phyloP scores from a whole-genome alignment of 148 eudicot genomes.

The Camellia japonica region DNA sequence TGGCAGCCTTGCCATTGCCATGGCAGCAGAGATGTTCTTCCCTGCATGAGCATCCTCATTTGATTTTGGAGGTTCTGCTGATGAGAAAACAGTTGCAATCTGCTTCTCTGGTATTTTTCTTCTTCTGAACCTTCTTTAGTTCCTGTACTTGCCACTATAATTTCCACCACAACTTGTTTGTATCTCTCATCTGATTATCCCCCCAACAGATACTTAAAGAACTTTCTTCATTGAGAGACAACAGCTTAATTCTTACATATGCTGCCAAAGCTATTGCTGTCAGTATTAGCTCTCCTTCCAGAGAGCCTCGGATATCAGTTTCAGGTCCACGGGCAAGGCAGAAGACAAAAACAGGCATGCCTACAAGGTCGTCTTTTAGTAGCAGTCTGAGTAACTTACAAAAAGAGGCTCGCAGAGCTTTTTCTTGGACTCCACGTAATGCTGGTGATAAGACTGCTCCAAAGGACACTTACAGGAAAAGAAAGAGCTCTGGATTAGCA shows the following conservation, averaged over 20 bases:
- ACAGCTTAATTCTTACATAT: constrained; percentile 60
- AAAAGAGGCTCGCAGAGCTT: constrained; percentile 91
- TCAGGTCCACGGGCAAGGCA: constrained; percentile 69
- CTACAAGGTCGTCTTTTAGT: constrained; percentile 64
- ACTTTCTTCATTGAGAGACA: constrained; percentile 78
- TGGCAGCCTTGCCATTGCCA: constrained; percentile 90
- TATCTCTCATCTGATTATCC: constrained; percentile 9
- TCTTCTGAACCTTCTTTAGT: constrained; percentile 11
- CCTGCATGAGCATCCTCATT: constrained; percentile 92
- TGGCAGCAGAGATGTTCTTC: constrained; percentile 99
- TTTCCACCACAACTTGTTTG: not conserved
- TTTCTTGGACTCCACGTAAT: constrained; percentile 93
- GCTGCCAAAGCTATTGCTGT: constrained; percentile 90
- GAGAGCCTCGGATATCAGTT: constrained; percentile 77
- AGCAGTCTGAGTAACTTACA: constrained; percentile 87
- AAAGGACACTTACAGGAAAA: constrained; percentile 76
- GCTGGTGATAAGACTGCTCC: constrained; percentile 66
- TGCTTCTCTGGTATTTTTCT: constrained; percentile 76
- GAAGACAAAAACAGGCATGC: constrained; percentile 59
- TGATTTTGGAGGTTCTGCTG: constrained; percentile 91
- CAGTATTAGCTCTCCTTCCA: constrained; percentile 66
- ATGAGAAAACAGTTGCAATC: constrained; percentile 98
- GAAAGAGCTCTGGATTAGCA: constrained; percentile 80
- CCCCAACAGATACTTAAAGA: constrained; percentile 73
- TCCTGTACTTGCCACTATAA: not conserved